phyloP scores from a whole-genome alignment of 2,329 filamentous ascomycete genomes.

The Claviceps humidiphila region DNA sequence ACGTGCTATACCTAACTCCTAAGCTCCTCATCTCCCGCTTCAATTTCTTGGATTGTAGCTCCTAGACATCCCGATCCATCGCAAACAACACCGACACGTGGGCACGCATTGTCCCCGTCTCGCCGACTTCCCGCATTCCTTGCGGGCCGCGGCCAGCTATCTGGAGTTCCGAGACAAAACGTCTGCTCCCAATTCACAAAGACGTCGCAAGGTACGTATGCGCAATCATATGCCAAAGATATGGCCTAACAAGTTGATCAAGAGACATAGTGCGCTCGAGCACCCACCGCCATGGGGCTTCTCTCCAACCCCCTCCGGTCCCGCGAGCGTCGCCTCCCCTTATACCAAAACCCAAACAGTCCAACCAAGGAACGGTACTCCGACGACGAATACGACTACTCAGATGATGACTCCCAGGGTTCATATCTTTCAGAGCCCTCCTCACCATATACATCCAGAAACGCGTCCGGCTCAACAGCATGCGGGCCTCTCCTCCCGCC shows the following conservation, averaged over 20 bases:
- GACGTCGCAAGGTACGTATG: background rate
- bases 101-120: background rate
- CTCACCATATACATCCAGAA: conserved; percentile 41
- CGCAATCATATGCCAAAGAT: too few species aligned
- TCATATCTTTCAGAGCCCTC: conserved; percentile 23
- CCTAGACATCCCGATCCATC: background rate
- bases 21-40: background rate
- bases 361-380: conserved; percentile 38
- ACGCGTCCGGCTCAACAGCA: conserved; percentile 30
- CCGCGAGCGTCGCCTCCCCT: conserved; percentile 34
- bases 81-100: background rate
- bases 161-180: background rate
- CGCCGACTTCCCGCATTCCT: conserved; percentile 4
- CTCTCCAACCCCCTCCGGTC: conserved; percentile 34
- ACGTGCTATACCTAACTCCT: too few species aligned
- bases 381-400: conserved; percentile 35
- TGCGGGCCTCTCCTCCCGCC: conserved; percentile 32
- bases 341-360: conserved; percentile 33
- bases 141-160: background rate
- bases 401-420: conserved; percentile 30
- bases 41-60: too few species aligned
- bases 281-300: conserved; percentile 31
- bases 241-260: background rate
- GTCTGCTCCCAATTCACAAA: background rate
- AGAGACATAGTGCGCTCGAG: background rate